Percentiles rank a stretch among this genome's conserved stretches.
Evolutionary conservation across 805 yeast species (phyloP).

Genomic region (Candida coleopterorum): DNA sequence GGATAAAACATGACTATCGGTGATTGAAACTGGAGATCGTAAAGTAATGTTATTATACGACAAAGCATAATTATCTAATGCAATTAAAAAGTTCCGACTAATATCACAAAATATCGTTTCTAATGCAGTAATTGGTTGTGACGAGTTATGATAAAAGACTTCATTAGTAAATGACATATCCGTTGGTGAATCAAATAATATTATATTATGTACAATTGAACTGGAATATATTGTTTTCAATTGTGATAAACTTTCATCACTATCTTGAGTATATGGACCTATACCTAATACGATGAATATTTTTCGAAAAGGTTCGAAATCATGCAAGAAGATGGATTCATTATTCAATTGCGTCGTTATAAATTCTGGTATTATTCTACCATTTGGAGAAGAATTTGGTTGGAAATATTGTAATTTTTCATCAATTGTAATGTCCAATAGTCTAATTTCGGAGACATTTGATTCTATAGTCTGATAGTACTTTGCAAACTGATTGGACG

Average conservation of each 20-base stretch:
- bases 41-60: slow-evolving; percentile 76
- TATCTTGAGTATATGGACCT: slow-evolving; percentile 21
- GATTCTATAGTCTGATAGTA: slow-evolving; percentile 42
- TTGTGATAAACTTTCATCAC: slow-evolving; percentile 7
- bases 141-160: slow-evolving; percentile 24
- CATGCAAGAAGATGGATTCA: slow-evolving; percentile 68
- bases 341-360: slow-evolving; percentile 42
- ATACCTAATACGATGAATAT: slow-evolving; percentile 56
- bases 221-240: slow-evolving; percentile 46
- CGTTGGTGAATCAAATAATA: slow-evolving; percentile 55
- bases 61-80: slow-evolving; percentile 63
- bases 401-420: slow-evolving; percentile 49
- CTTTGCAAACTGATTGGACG: slow-evolving; percentile 34
- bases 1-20: slow-evolving; percentile 43
- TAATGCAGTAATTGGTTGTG: slow-evolving; percentile 21
- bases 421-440: slow-evolving; percentile 72
- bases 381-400: slow-evolving; percentile 82
- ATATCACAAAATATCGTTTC: slow-evolving; percentile 75
- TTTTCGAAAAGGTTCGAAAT: slow-evolving; percentile 86
- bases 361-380: slow-evolving; percentile 61
- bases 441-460: slow-evolving; percentile 54
- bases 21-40: slow-evolving; percentile 71
- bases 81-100: slow-evolving; percentile 55
- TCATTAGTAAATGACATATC: slow-evolving; percentile 9
- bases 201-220: slow-evolving; percentile 49